These are phyloP conservation scores for Tolypocladium sp. DNA, from an alignment of 2,329 filamentous ascomycete genomes.

Conservation along the genomic window DNA sequence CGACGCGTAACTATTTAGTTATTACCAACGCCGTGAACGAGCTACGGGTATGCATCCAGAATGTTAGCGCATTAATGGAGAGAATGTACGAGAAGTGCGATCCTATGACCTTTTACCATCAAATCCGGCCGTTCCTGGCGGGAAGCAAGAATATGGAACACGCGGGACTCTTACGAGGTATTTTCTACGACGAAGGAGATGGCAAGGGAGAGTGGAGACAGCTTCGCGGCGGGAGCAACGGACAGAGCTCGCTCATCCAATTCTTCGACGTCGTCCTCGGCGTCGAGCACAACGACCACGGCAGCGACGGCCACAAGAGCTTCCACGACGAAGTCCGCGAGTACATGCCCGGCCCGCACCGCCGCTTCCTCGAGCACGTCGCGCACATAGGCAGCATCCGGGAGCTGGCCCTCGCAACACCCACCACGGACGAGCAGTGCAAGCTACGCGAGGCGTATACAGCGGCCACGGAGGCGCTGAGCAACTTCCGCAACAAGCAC, in stretches of 20 bases:
- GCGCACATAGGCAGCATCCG: constrained; percentile 64
- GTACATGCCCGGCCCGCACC: constrained; percentile 86
- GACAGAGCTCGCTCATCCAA: constrained; percentile 85
- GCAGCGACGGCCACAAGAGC: constrained; percentile 23
- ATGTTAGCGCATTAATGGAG: constrained; percentile 58
- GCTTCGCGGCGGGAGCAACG: constrained; percentile 84
- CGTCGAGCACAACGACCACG: constrained; percentile 57
- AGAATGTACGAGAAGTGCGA: constrained; percentile 87
- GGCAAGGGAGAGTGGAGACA: constrained; percentile 61
- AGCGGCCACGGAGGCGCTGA: constrained; percentile 64
- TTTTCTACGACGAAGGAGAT: constrained; percentile 72
- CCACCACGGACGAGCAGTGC: constrained; percentile 40
- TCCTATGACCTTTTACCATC: constrained; percentile 79
- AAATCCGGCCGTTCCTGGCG: constrained; percentile 78
- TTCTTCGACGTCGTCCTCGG: constrained; percentile 85
- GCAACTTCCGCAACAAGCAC: constrained; percentile 72
- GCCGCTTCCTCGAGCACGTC: constrained; percentile 66
- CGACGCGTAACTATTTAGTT: constrained; percentile 45
- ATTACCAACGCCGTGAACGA: constrained; percentile 56
- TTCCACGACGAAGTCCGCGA: constrained; percentile 63
- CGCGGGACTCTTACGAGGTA: constrained; percentile 71
- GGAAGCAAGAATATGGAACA: constrained; percentile 88
- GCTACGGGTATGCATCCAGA: constrained; percentile 58
- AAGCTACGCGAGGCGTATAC: constrained; percentile 47
- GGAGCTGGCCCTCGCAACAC: constrained; percentile 50